A percentile compares a stretch with the other conserved stretches of the same genome.
Evolutionary conservation across 2,329 filamentous ascomycete species (phyloP).

Genomic region (Cordyceps cateniannulata): DNA sequence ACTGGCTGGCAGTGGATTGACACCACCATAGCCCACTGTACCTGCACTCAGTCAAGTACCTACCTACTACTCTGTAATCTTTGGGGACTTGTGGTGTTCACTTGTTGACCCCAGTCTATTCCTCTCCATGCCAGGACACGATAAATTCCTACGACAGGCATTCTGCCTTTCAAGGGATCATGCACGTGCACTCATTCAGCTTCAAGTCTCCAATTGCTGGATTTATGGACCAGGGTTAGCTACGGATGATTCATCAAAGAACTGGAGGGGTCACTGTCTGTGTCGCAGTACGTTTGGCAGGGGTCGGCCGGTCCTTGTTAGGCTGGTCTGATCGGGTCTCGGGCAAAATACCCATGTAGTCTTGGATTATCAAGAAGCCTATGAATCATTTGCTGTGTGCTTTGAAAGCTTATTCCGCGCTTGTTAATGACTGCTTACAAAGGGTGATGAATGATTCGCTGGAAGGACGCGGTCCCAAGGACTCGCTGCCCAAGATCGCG

Average conservation of each 20-base stretch:
- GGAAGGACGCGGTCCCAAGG: background rate
- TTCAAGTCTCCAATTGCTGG: too few species aligned
- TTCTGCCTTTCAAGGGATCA: too few species aligned
- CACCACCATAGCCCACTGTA: too few species aligned
- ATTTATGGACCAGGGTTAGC: background rate
- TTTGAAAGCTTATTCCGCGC: background rate
- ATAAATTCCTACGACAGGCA: too few species aligned
- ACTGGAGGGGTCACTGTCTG: background rate
- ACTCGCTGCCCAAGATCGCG: background rate
- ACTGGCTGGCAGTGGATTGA: too few species aligned
- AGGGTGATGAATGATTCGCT: conserved; percentile 2
- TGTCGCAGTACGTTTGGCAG: background rate
- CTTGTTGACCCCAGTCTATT: too few species aligned
- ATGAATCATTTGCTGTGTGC: background rate
- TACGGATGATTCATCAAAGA: background rate
- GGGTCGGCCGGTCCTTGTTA: background rate
- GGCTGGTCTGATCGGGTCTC: background rate
- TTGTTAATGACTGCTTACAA: background rate
- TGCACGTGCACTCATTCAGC: too few species aligned
- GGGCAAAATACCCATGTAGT: background rate
- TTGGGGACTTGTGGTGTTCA: too few species aligned
- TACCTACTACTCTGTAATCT: too few species aligned
- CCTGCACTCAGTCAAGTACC: too few species aligned
- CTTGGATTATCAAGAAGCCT: background rate
- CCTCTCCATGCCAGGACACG: too few species aligned